Percentiles rank a stretch among this genome's conserved stretches.
Evolutionary conservation across 768 basidiomycete species (phyloP).

Genomic region (Sutorius australiensis): DNA sequence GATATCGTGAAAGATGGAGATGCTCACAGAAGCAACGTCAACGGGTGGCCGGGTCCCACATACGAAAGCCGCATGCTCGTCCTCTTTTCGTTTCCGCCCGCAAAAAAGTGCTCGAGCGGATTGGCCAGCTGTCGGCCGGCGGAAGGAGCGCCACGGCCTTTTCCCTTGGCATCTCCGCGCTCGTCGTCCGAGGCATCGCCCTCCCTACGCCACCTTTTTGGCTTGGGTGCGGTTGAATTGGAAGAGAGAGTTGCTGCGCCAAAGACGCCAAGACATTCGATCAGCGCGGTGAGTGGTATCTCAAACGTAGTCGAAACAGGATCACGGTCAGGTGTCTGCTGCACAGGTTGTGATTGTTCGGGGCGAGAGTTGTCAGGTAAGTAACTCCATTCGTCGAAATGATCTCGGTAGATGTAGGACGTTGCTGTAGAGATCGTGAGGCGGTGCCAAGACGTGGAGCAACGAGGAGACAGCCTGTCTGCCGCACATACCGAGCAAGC

Average conservation of each 20-base stretch:
- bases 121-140: slow-evolving; percentile 19
- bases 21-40: slow-evolving; percentile 75
- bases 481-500: slow-evolving; percentile 61
- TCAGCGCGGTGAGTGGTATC: slow-evolving; percentile 75
- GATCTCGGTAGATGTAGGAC: slow-evolving; percentile 71
- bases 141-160: slow-evolving; percentile 3
- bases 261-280: slow-evolving; percentile 92
- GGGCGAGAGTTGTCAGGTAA: slow-evolving; percentile 37
- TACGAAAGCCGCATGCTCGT: slow-evolving; percentile 89
- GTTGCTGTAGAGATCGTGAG: slow-evolving; percentile 49
- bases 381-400: slow-evolving; percentile 81
- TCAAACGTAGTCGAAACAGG: slow-evolving; percentile 55
- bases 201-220: slow-evolving; percentile 46
- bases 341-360: slow-evolving; percentile 20
- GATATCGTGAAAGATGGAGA: not conserved
- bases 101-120: slow-evolving; percentile 57
- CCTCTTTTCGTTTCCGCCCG: slow-evolving; percentile 49
- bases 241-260: slow-evolving; percentile 60
- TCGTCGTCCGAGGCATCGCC: slow-evolving; percentile 46
- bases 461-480: slow-evolving; percentile 3
- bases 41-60: slow-evolving; percentile 69
- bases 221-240: slow-evolving; percentile 32
- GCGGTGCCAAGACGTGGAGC: not conserved
- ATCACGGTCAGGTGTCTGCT: slow-evolving; percentile 10
- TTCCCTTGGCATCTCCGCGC: slow-evolving; percentile 34